Conservation (phyloP, 768 basidiomycete species). For the Tylopilus plumbeoviolaceoides region DNA sequence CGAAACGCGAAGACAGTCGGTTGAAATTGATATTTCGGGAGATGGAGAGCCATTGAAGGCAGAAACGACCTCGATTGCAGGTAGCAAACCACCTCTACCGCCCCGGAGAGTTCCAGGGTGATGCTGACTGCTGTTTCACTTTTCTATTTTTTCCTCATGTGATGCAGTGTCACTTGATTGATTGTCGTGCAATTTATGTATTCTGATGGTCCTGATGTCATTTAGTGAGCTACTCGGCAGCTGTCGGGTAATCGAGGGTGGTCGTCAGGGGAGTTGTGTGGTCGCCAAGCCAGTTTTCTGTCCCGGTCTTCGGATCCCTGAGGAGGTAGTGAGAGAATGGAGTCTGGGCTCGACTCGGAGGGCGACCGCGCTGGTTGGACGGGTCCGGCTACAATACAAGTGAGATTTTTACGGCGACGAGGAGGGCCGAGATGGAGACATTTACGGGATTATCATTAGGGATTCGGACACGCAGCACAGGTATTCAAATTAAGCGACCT, state of each 20-base stretch:
- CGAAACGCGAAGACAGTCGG: constrained; percentile 30
- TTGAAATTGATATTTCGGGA: constrained; percentile 16
- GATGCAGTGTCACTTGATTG: constrained; percentile 8
- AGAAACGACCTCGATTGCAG: constrained; percentile 5
- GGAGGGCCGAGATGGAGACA: neutral
- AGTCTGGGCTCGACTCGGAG: neutral
- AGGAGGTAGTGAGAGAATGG: neutral
- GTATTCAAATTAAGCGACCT: constrained; percentile 21
- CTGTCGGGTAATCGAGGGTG: neutral
- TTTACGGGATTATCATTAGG: constrained; percentile 3
- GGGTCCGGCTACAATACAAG: too few relatives aligned
- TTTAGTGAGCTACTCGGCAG: neutral
- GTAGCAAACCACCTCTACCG: constrained; percentile 32
- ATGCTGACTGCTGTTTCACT: neutral
- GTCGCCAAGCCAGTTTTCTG: neutral
- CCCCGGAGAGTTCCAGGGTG: constrained; percentile 26
- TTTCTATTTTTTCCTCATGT: neutral
- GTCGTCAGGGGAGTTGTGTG: neutral
- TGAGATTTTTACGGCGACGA: neutral
- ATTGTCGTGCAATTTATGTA: neutral
- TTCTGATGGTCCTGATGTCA: neutral
- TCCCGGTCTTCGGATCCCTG: neutral
- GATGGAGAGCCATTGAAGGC: constrained; percentile 6
- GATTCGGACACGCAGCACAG: constrained; percentile 4
- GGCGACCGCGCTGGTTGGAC: too few relatives aligned